Base-by-base conservation (phyloP, 2,329 filamentous ascomycete species). In the Colletotrichum sp. region DNA sequence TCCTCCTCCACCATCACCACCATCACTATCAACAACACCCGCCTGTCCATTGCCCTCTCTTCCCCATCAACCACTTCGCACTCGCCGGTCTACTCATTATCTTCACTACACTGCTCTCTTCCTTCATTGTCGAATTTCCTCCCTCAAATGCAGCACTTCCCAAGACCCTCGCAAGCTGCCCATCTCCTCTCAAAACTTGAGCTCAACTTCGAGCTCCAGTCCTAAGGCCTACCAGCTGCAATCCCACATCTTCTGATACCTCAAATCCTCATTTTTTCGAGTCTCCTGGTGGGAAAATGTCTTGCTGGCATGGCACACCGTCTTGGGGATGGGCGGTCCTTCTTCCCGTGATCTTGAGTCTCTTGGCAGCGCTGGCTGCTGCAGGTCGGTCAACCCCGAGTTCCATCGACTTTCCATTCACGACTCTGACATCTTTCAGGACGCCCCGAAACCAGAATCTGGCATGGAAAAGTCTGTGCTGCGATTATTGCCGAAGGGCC, bases 171-270 rank as follows among this genome's bases (percentile, higher is more conserved):
- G 5, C n/a, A 21, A 48, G 10, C 18, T 48, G 3, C 43, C 43
- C 43, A 13, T 4, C 43, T 48, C n/a, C 3, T 21, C 43, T 43
- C 38, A 43, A 48, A 48, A 21, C 10, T 48, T 13, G 43, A 21
- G n/a, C 43, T 13, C 43, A 7, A 21, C n/a, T 48, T 48, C n/a
- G 5, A 21, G n/a, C 10, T 21, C 10, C 43, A 0, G 43, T 48
- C 3, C n/a, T 3, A 4, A 21, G 43, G 0, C 3, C 43, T 13
- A 21, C 3, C n/a, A 43, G 18, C 38, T 43, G 9, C 38, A n/a
- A 21, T 13, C 10, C n/a, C 43, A 13, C 1, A 7, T 48, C 1
- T 7, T 3, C n/a, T 21, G 1, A 3, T 48, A 0, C 43, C 43
- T 48, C n/a, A 21, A 21, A n/a, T 3, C n/a, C 4, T 2, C 43